Percentiles rank a stretch among this genome's conserved stretches.
Evolutionary conservation across 345 rosid species (phyloP).

Genomic region (Leavenworthia alabamica): DNA sequence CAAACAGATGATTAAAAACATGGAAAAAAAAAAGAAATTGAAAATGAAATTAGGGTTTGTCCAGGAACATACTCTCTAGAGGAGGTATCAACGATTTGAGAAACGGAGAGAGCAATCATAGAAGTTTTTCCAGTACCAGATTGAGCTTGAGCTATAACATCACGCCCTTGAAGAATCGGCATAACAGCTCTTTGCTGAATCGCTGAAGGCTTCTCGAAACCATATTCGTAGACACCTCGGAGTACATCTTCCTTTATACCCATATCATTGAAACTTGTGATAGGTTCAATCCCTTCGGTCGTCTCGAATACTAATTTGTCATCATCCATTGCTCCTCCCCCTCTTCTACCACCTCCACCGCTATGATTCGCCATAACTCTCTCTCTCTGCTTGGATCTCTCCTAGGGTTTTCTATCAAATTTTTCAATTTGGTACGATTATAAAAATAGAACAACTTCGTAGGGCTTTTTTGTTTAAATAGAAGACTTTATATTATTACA

Average conservation of each 20-base stretch:
- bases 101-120: conserved; percentile 92
- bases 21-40: not conserved
- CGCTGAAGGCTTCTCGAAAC: conserved; percentile 93
- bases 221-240: conserved; percentile 79
- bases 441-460: not conserved
- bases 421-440: not conserved
- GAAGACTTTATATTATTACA: not conserved
- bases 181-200: conserved; percentile 93
- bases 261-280: conserved; percentile 78
- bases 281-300: conserved; percentile 80
- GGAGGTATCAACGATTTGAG: conserved; percentile 70
- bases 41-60: conserved; percentile 27
- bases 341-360: conserved; percentile 41
- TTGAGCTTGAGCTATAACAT: conserved; percentile 96
- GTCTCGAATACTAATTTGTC: conserved; percentile 77
- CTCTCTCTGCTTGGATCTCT: conserved; percentile 27
- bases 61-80: conserved; percentile 60
- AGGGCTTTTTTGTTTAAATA: conserved; percentile 1
- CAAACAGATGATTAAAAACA: not conserved
- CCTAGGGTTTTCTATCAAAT: conserved; percentile 38
- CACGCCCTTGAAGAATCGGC: conserved; percentile 88
- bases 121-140: conserved; percentile 98
- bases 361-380: conserved; percentile 29
- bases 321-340: conserved; percentile 37
- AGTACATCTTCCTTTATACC: conserved; percentile 71